Evolutionary conservation across 257 asterid genomes (phyloP), one percentile per base, ranked within the genome.

Genomic region (Echium plantagineum): DNA sequence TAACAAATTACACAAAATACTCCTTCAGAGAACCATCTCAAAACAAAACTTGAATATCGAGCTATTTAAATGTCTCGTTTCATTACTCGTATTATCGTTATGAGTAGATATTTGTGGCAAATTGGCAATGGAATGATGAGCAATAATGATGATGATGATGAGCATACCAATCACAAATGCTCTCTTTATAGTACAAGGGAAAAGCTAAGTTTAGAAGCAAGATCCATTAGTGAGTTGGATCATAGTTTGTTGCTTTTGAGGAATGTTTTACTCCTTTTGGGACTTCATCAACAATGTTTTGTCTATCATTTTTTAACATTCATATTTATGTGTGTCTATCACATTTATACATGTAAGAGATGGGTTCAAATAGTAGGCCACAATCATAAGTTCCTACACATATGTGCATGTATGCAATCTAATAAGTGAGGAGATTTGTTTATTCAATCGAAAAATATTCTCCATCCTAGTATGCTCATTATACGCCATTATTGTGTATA

Each of bases 151-250:
- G 52, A 59, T 12, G 46, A 56, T 53, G 57, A 48, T 54, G 4
- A 58, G n/a, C 55, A 55, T 64, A 72, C 79, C 75, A 71, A 70
- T 73, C 66, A 67, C 52, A 30, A 62, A 72, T 67, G 60, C 57
- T 32, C 57, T 66, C 52, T 38, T 52, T 28, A 26, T 49, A 68
- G 63, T 47, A 54, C 30, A 49, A 19, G 58, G 62, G 21, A 49
- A 52, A 28, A 69, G 73, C 68, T 21, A 61, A 55, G 56, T 42
- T 10, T 42, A 60, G 21, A 49, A 52, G 62, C 60, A 72, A 67
- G 83, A 74, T 71, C 67, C 83, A 68, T 59, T 74, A 42, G 17
- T 72, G 71, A 74, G 80, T 77, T 77, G 75, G 74, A 52, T 74
- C 66, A 62, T 24, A 42, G 49, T 42, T 42, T 42, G 80, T 68